Percentiles rank a stretch among this genome's conserved stretches.
phyloP scores from a whole-genome alignment of 441 rosid species.

The Gossypium gossypioides region DNA sequence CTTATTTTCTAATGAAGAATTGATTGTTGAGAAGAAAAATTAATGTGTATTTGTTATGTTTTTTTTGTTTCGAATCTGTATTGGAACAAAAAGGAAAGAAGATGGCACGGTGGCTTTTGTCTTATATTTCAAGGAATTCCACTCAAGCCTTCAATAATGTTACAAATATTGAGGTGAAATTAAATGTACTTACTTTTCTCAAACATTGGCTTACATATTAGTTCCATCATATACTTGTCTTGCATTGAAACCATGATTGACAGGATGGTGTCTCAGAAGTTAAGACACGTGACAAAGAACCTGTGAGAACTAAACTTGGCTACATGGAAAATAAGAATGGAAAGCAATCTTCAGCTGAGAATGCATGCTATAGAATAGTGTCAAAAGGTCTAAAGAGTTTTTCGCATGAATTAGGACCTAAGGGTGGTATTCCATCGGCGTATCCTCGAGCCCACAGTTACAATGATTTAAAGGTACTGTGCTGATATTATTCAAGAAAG shows the following conservation, averaged over 20 bases:
- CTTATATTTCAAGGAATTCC: constrained; percentile 44
- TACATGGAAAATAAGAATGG: constrained; percentile 18
- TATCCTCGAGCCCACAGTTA: constrained; percentile 59
- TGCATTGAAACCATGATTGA: constrained; percentile 8
- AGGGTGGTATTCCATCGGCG: constrained; percentile 47
- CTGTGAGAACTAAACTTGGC: constrained; percentile 20
- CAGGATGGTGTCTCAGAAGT: constrained; percentile 38
- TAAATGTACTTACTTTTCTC: background rate
- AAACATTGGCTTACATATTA: background rate
- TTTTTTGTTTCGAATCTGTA: constrained; percentile 8
- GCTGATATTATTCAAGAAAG: background rate
- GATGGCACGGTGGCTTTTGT: constrained; percentile 48
- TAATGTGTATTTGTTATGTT: background rate
- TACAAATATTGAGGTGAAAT: constrained; percentile 40
- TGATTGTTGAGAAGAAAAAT: background rate
- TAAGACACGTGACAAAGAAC: constrained; percentile 26
- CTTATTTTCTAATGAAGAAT: background rate
- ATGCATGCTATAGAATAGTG: constrained; percentile 25
- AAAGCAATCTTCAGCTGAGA: constrained; percentile 26
- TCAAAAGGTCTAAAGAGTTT: constrained; percentile 57
- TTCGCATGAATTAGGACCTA: constrained; percentile 72
- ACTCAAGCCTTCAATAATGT: constrained; percentile 21
- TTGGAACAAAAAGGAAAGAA: constrained; percentile 47
- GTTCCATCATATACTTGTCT: background rate
- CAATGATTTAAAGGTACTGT: constrained; percentile 51